Conservation (phyloP, 208 protist species). For the Porcisia hertigi region DNA sequence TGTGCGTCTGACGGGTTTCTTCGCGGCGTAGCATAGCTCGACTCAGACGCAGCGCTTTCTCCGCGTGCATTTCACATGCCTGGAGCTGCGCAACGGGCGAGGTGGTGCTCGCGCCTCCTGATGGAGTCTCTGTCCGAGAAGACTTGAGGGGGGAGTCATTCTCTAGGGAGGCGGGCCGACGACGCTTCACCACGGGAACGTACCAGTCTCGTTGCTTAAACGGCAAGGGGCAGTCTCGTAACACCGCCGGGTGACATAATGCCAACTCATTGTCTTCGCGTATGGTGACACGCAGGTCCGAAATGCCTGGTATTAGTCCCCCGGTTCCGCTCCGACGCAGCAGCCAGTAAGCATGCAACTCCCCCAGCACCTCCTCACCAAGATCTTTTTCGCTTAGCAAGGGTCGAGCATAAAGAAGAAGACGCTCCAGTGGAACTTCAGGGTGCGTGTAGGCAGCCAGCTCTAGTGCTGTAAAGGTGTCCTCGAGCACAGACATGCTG, state of each 20-base stretch:
- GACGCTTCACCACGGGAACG: conserved; percentile 43
- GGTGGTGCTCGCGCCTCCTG: background rate
- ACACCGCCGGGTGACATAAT: conserved; percentile 48
- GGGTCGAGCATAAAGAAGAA: conserved; percentile 17
- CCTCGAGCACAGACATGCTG: conserved; percentile 45
- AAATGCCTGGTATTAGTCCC: conserved; percentile 62
- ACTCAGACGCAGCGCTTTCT: conserved; percentile 31
- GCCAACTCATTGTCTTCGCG: conserved; percentile 65
- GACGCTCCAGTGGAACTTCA: conserved; percentile 53
- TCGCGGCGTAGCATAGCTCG: conserved; percentile 51
- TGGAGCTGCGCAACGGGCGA: conserved; percentile 6
- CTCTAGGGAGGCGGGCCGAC: background rate
- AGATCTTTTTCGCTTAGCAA: conserved; percentile 13
- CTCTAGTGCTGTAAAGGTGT: conserved; percentile 72
- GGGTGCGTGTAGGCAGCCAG: conserved; percentile 40
- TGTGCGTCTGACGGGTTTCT: conserved; percentile 46
- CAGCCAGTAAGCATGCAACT: conserved; percentile 77
- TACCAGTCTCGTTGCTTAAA: conserved; percentile 84
- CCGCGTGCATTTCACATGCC: conserved; percentile 14
- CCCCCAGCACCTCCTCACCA: conserved; percentile 41
- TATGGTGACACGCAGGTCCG: conserved; percentile 51
- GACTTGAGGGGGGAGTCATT: background rate
- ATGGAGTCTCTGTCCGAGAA: background rate
- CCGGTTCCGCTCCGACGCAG: conserved; percentile 52
- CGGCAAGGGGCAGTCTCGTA: conserved; percentile 81